Percentiles rank a stretch among this genome's conserved stretches.
Evolutionary conservation across 345 rosid genomes (phyloP).

Genomic region (Nephelium lappaceum): DNA sequence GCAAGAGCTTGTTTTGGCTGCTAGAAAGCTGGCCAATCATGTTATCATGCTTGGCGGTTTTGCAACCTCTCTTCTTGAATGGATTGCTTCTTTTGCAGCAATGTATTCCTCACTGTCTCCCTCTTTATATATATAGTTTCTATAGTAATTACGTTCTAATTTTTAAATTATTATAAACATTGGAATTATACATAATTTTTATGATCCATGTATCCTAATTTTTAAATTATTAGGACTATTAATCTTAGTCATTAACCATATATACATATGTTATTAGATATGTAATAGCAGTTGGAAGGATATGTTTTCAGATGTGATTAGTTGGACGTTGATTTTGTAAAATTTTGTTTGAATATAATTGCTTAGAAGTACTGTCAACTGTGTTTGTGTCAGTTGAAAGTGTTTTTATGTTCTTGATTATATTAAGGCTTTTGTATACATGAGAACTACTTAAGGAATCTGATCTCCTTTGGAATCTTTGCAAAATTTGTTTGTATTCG

Average conservation of each 20-base stretch:
- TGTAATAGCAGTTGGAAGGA: too few relatives aligned
- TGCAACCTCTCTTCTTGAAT: conserved; percentile 74
- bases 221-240: too few relatives aligned
- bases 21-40: conserved; percentile 44
- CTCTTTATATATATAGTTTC: background rate
- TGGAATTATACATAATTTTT: too few relatives aligned
- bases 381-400: background rate
- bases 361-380: background rate
- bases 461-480: too few relatives aligned
- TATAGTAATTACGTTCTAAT: too few relatives aligned
- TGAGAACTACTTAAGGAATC: too few relatives aligned
- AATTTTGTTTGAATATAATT: background rate
- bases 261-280: too few relatives aligned
- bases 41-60: conserved; percentile 55
- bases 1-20: conserved; percentile 40
- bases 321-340: background rate
- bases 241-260: too few relatives aligned
- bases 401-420: background rate
- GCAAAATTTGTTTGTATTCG: background rate
- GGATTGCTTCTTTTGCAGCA: conserved; percentile 86
- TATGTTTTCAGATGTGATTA: background rate
- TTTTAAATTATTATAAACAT: too few relatives aligned
- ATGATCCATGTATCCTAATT: too few relatives aligned
- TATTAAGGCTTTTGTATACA: background rate
- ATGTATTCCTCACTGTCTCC: conserved; percentile 42